Evolutionary conservation across 495 filamentous ascomycete species (phyloP).

Genomic region (Aspergillus taichungensis): DNA sequence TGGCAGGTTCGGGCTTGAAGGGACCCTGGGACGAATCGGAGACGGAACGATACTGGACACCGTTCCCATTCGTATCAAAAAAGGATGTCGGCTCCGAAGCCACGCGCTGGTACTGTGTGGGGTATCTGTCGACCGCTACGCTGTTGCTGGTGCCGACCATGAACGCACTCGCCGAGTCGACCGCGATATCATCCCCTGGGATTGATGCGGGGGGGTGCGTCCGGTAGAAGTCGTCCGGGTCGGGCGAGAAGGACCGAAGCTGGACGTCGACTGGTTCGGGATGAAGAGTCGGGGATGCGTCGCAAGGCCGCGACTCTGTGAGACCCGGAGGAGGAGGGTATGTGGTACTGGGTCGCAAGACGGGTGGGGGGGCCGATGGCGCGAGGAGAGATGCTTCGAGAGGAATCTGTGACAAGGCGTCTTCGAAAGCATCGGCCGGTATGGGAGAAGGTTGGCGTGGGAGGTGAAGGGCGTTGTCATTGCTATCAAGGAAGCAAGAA

Average conservation of each 20-base stretch:
- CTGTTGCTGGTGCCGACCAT: slow-evolving; percentile 17
- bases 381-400: slow-evolving; percentile 11
- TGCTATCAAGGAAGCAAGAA: slow-evolving; percentile 27
- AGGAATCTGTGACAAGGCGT: slow-evolving; percentile 10
- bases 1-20: slow-evolving; percentile 14
- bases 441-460: slow-evolving; percentile 30
- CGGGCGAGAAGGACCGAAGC: slow-evolving; percentile 31
- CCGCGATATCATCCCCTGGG: slow-evolving; percentile 15
- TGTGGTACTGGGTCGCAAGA: slow-evolving; percentile 19
- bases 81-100: slow-evolving; percentile 22
- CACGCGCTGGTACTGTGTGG: slow-evolving; percentile 15
- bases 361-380: slow-evolving; percentile 17
- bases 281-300: slow-evolving; percentile 12
- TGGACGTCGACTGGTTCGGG: slow-evolving; percentile 16
- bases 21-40: slow-evolving; percentile 28
- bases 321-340: slow-evolving; percentile 17
- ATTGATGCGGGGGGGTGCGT: slow-evolving; percentile 19
- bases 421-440: slow-evolving; percentile 22
- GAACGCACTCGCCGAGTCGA: slow-evolving; percentile 18
- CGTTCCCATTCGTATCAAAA: slow-evolving; percentile 14
- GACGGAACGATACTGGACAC: slow-evolving; percentile 23
- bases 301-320: slow-evolving; percentile 14
- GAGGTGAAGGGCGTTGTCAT: slow-evolving; percentile 27
- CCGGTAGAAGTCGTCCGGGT: slow-evolving; percentile 48
- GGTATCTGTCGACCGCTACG: slow-evolving; percentile 12